Conservation (phyloP, 495 filamentous ascomycete species). For the Daldinia bambusicola region DNA sequence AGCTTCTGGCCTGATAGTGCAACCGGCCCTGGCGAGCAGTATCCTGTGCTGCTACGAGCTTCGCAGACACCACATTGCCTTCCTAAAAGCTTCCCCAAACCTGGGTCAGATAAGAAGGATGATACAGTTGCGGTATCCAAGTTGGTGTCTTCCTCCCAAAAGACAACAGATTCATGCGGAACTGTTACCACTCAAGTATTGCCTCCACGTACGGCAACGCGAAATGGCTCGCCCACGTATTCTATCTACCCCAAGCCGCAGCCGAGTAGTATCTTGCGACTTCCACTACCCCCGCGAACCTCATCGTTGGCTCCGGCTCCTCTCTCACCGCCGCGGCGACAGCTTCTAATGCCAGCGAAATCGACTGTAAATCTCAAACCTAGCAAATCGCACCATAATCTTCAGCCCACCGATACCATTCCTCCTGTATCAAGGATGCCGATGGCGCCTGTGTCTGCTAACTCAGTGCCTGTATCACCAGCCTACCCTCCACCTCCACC, state of each 20-base stretch:
- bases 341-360: slow-evolving; percentile 24
- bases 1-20: slow-evolving; percentile 44
- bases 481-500: slow-evolving; percentile 39
- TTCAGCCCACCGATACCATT: slow-evolving; percentile 8
- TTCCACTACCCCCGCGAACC: slow-evolving; percentile 43
- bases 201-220: slow-evolving; percentile 25
- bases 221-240: slow-evolving; percentile 31
- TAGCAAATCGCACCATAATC: slow-evolving; percentile 19
- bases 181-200: slow-evolving; percentile 9
- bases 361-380: slow-evolving; percentile 35
- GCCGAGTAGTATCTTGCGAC: slow-evolving; percentile 8
- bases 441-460: slow-evolving; percentile 9
- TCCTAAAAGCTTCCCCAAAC: slow-evolving; percentile 16
- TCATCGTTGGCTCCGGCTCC: slow-evolving; percentile 41
- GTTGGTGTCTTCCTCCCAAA: slow-evolving; percentile 4
- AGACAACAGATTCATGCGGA: slow-evolving; percentile 4
- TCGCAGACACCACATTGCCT: slow-evolving; percentile 26
- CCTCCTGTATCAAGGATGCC: slow-evolving; percentile 11
- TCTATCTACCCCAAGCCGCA: slow-evolving; percentile 43
- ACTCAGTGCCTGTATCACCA: slow-evolving; percentile 38
- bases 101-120: slow-evolving; percentile 8
- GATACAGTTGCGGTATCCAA: slow-evolving; percentile 29
- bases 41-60: slow-evolving; percentile 34
- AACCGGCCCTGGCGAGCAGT: slow-evolving; percentile 29
- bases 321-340: slow-evolving; percentile 32